A percentile compares a stretch with the other conserved stretches of the same genome.
phyloP scores from a whole-genome alignment of 306 rosid genomes.

The Prunus padus region DNA sequence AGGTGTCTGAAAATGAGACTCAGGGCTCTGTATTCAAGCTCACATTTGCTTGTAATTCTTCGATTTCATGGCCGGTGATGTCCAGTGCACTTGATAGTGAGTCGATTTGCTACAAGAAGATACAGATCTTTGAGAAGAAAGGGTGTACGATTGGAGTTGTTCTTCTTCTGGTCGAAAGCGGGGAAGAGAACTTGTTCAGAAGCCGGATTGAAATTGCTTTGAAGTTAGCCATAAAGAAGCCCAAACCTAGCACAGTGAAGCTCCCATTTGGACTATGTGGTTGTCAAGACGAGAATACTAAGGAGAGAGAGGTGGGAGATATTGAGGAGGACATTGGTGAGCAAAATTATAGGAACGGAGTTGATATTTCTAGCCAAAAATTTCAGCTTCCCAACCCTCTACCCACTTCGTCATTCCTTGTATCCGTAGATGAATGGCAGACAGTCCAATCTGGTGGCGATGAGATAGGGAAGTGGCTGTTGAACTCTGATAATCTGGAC shows the following conservation, averaged over 20 bases:
- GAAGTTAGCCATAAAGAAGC: conserved; percentile 67
- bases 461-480: conserved; percentile 73
- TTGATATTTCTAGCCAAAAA: conserved; percentile 52
- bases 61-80: conserved; percentile 81
- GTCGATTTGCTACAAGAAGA: conserved; percentile 75
- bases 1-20: conserved; percentile 50
- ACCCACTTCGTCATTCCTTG: conserved; percentile 57
- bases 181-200: conserved; percentile 63
- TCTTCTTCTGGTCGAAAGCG: conserved; percentile 54
- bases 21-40: conserved; percentile 66
- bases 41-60: conserved; percentile 81
- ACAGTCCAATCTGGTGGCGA: conserved; percentile 65
- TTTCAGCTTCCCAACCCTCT: conserved; percentile 69
- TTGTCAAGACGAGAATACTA: conserved; percentile 83
- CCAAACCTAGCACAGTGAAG: conserved; percentile 61
- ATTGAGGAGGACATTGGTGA: conserved; percentile 63
- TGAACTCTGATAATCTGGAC: conserved; percentile 75
- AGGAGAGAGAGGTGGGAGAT: conserved; percentile 64
- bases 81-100: conserved; percentile 64
- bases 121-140: conserved; percentile 92
- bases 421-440: conserved; percentile 93
- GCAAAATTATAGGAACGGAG: conserved; percentile 44
- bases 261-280: conserved; percentile 95
- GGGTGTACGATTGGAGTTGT: conserved; percentile 74
- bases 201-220: conserved; percentile 70